Conservation (phyloP, 192 early-diverging fungal genomes). For the Linnemannia elongata region DNA sequence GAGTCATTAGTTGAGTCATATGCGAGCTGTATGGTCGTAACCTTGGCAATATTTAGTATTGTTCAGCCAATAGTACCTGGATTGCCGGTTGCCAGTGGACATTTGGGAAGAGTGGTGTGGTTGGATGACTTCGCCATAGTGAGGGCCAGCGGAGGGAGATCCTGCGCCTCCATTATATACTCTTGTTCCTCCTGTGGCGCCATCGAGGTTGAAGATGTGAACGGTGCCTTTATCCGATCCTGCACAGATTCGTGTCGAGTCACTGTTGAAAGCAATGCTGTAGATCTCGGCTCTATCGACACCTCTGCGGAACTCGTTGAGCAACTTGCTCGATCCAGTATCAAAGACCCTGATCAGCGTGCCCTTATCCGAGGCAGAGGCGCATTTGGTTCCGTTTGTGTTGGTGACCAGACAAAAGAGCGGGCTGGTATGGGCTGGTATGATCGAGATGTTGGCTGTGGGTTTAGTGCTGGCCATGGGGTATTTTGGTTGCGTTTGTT, state of each 20-base stretch:
- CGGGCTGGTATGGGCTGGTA: constrained; percentile 84
- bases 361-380: constrained; percentile 90
- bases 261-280: constrained; percentile 87
- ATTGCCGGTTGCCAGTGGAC: constrained; percentile 65
- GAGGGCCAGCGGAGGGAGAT: constrained; percentile 58
- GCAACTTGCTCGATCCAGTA: constrained; percentile 74
- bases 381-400: constrained; percentile 81
- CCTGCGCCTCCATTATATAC: constrained; percentile 56
- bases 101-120: constrained; percentile 25
- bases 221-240: constrained; percentile 94
- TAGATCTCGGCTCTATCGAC: constrained; percentile 91
- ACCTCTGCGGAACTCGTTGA: constrained; percentile 91
- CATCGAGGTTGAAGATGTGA: constrained; percentile 91
- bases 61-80: constrained; percentile 34
- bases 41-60: not conserved
- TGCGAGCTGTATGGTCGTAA: too few species aligned
- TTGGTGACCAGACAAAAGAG: constrained; percentile 87
- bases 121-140: constrained; percentile 67
- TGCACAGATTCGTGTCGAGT: constrained; percentile 83
- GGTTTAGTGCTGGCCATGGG: constrained; percentile 56
- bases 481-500: constrained; percentile 37
- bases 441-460: constrained; percentile 78
- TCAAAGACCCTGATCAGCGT: constrained; percentile 94
- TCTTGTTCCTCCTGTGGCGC: constrained; percentile 52
- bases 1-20: not conserved